Percentiles rank a stretch among this genome's conserved stretches.
These are phyloP conservation scores for Calonectria multiphialidica DNA, from an alignment of 2,329 filamentous ascomycete species.

Conservation along the genomic window DNA sequence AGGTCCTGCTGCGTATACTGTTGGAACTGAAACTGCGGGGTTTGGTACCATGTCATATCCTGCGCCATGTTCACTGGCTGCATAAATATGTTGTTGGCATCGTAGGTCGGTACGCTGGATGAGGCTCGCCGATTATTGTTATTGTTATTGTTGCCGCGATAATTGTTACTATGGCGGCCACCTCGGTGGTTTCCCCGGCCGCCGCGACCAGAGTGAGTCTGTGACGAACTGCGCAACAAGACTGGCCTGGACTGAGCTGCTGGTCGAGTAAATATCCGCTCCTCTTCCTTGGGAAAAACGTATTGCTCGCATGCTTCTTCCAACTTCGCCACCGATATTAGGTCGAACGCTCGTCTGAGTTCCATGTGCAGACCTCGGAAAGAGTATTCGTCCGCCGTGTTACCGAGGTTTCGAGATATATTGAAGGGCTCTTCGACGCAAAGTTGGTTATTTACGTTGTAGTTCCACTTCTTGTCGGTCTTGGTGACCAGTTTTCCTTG, in stretches of 20 bases:
- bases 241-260: constrained; percentile 65
- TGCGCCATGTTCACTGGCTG: constrained; percentile 59
- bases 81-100: constrained; percentile 60
- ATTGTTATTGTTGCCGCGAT: constrained; percentile 49
- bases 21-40: constrained; percentile 55
- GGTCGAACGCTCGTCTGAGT: constrained; percentile 87
- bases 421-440: constrained; percentile 99
- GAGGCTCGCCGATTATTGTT: constrained; percentile 65
- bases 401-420: constrained; percentile 87
- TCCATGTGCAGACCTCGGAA: constrained; percentile 93
- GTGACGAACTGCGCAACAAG: constrained; percentile 71
- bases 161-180: constrained; percentile 59
- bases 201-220: constrained; percentile 64
- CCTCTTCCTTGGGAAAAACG: constrained; percentile 87
- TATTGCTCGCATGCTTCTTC: constrained; percentile 89
- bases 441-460: constrained; percentile 82
- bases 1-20: constrained; percentile 53
- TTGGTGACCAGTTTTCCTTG: constrained; percentile 84
- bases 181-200: constrained; percentile 63
- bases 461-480: constrained; percentile 89
- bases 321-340: constrained; percentile 83
- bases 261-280: constrained; percentile 70
- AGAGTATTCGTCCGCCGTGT: constrained; percentile 95
- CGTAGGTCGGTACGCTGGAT: constrained; percentile 63
- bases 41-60: constrained; percentile 64